Evolutionary conservation across 306 rosid genomes (phyloP).

Genomic region (Lablab purpureus): DNA sequence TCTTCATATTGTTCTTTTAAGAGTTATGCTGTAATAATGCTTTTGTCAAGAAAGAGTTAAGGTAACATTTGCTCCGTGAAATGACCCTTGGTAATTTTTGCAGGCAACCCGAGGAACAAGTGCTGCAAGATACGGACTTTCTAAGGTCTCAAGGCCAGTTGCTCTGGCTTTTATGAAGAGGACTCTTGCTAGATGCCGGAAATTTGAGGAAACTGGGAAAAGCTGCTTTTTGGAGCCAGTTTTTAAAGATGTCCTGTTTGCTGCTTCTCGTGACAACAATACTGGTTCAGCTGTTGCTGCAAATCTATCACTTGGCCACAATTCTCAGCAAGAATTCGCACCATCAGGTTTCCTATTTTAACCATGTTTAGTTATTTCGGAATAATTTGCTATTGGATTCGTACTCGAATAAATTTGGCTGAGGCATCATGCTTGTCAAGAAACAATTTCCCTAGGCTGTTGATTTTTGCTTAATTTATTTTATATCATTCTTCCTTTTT

Average conservation of each 20-base stretch:
- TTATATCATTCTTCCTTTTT: neutral
- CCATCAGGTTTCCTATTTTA: conserved; percentile 57
- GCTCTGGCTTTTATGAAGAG: conserved; percentile 83
- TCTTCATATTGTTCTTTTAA: conserved; percentile 25
- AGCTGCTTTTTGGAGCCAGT: conserved; percentile 78
- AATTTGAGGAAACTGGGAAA: conserved; percentile 69
- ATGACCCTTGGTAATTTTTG: conserved; percentile 50
- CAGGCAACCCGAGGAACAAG: conserved; percentile 87
- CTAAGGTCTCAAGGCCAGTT: conserved; percentile 75
- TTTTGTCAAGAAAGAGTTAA: conserved; percentile 20
- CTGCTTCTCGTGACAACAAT: conserved; percentile 51
- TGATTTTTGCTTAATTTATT: conserved; percentile 39
- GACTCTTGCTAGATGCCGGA: conserved; percentile 74
- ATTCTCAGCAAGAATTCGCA: conserved; percentile 48
- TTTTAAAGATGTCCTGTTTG: conserved; percentile 63
- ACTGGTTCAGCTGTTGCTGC: conserved; percentile 49
- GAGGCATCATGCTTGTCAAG: conserved; percentile 25
- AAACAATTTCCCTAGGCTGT: conserved; percentile 13
- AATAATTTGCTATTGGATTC: conserved; percentile 37
- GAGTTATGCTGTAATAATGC: conserved; percentile 15
- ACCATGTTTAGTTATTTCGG: conserved; percentile 29
- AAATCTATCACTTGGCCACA: conserved; percentile 43
- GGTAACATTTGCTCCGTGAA: conserved; percentile 27
- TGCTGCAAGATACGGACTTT: conserved; percentile 73
- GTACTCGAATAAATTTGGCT: conserved; percentile 1